Evolutionary conservation across 495 filamentous ascomycete genomes (phyloP).

Genomic region (Hypoxylon intermedium): DNA sequence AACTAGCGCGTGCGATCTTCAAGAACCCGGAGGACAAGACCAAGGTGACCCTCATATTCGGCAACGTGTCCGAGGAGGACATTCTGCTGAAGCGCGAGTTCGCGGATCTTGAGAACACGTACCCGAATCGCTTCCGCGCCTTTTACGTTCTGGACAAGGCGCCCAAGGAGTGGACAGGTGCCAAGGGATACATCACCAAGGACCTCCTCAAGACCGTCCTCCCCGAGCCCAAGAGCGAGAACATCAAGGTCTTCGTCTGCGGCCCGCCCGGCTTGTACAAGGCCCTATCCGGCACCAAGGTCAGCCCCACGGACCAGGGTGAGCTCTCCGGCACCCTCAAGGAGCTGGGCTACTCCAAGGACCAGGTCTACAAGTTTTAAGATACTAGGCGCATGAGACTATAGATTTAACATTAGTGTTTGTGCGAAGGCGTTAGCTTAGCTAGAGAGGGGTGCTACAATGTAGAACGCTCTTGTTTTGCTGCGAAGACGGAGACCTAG

Average conservation of each 20-base stretch:
- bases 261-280: slow-evolving; percentile 94
- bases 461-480: neutral
- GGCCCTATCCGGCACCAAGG: slow-evolving; percentile 86
- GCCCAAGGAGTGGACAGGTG: slow-evolving; percentile 78
- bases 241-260: slow-evolving; percentile 91
- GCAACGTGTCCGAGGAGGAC: slow-evolving; percentile 84
- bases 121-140: slow-evolving; percentile 89
- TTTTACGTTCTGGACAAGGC: slow-evolving; percentile 90
- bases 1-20: slow-evolving; percentile 86
- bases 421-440: too few relatives aligned
- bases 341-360: slow-evolving; percentile 88
- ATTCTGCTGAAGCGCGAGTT: slow-evolving; percentile 87
- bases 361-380: slow-evolving; percentile 98
- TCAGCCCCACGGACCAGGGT: slow-evolving; percentile 88
- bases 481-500: slow-evolving; percentile 1
- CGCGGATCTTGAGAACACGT: slow-evolving; percentile 83
- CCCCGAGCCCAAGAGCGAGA: slow-evolving; percentile 85
- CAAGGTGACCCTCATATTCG: slow-evolving; percentile 93
- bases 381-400: neutral
- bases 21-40: slow-evolving; percentile 95
- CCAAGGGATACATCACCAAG: slow-evolving; percentile 81
- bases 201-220: slow-evolving; percentile 91
- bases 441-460: too few relatives aligned
- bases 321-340: slow-evolving; percentile 84
- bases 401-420: too few relatives aligned